Base-by-base conservation (phyloP, 257 asterid genomes). In the Gentiana dahurica region DNA sequence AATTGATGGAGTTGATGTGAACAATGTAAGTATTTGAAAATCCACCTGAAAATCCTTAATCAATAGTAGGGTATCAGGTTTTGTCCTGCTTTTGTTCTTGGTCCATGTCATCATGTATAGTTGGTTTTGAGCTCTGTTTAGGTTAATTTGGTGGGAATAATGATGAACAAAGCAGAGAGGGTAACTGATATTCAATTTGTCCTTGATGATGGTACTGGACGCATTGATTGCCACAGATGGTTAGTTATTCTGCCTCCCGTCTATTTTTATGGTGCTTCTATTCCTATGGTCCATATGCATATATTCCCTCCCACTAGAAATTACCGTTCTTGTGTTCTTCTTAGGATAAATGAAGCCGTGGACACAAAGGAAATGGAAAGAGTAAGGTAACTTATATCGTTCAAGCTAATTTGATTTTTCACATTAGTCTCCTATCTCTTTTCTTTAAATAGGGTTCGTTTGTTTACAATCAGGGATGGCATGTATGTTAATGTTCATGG, bases 171-270 rank as follows among this genome's bases (percentile, higher is more conserved):
- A 75, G 39, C 69, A n/a, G 95, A 79, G 54, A 74, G 77, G 66
- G 65, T 78, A 51, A 85, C 94, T 61, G 96, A 82, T 59, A 71
- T 87, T 70, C 64, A 86, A 12, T 87, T 91, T 52, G 71, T 73
- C 55, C 72, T 91, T 53, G 96, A 91, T 75, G 98, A 91, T 76
- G 96, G 95, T 59, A 85, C 96, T 45, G 96, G 98, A 13, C 80
- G 94, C 44, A 64, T 87, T 45, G 77, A 73, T 57, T 91, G 95
- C 71, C 74, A 53, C 36, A 68, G 89, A 82, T 91, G 95, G 98
- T 87, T 64, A 48, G 13, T 41, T 61, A 50, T 45, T n/a, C 24
- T 24, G 24, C 24, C 39, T 5, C n/a, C 6, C 24, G 37, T 6
- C 4, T n/a, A 60, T 12, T 50, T 51, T 11, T 50, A 12, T 52